Percentiles rank a stretch among this genome's conserved stretches.
Evolutionary conservation across 805 yeast genomes (phyloP).

Genomic region (Suhomyces kilbournensis): DNA sequence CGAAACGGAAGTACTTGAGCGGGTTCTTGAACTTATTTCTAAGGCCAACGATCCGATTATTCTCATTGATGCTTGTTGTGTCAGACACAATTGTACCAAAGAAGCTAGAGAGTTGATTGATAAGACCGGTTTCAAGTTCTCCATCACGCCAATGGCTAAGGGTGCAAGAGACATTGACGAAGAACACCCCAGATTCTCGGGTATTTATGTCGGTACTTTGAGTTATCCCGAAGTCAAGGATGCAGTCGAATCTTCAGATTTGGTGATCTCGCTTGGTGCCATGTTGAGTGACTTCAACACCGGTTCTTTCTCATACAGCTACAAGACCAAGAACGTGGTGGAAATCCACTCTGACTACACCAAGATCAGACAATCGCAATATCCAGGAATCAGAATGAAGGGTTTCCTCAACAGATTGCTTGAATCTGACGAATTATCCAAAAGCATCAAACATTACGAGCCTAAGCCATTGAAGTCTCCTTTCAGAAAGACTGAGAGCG

Average conservation of each 20-base stretch:
- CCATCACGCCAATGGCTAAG: constrained; percentile 24
- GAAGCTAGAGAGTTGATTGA: constrained; percentile 18
- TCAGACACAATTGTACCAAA: constrained; percentile 15
- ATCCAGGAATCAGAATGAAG: constrained; percentile 20
- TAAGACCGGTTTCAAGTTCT: constrained; percentile 16
- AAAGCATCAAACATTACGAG: constrained; percentile 8
- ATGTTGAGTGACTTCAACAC: constrained; percentile 23
- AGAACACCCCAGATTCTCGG: constrained; percentile 16
- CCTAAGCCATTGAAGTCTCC: constrained; percentile 15
- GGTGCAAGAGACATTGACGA: constrained; percentile 18
- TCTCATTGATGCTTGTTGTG: constrained; percentile 20
- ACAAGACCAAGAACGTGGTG: constrained; percentile 17
- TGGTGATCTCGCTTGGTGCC: constrained; percentile 22
- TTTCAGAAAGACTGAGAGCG: constrained; percentile 7
- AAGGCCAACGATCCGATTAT: constrained; percentile 18
- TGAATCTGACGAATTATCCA: constrained; percentile 5
- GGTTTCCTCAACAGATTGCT: constrained; percentile 12
- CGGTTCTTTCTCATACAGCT: constrained; percentile 21
- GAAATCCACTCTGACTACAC: constrained; percentile 23
- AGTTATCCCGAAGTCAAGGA: constrained; percentile 21
- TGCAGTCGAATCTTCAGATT: constrained; percentile 19
- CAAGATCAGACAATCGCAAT: constrained; percentile 15
- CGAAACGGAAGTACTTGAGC: constrained; percentile 12
- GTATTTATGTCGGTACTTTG: constrained; percentile 22
- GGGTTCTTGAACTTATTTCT: constrained; percentile 3